Base-by-base conservation (phyloP, 345 rosid genomes). In the Gossypium ekmanianum region DNA sequence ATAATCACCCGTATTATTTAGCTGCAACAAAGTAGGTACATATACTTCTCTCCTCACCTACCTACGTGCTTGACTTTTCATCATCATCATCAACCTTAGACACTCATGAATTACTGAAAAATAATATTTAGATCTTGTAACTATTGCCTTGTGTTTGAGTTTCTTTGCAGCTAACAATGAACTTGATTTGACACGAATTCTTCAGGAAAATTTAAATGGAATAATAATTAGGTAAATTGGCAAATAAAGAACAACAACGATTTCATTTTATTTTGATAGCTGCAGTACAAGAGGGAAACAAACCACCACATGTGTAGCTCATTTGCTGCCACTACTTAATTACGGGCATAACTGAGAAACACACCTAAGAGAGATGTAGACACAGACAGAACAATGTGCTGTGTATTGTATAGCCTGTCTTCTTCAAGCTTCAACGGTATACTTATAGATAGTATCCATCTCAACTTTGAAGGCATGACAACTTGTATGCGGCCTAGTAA, bases 221-320 rank as follows among this genome's bases (percentile, higher is more conserved):
- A 34, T 8, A 44, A 57, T 22, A 22, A 20, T 57, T 1, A 10
- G 61, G 27, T 57, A 57, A 10, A 20, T 20, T 57, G 61, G 27
- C 16, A 45, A 22, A 67, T 3, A 11, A 20, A 22, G 44, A 66
- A 20, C 64, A 14, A 62, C 72, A 8, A 48, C 2, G 43, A 68
- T 68, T 68, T 68, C 41, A 68, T 68, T 68, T 48, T 48, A 68
- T 68, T 67, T 24, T 48, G 7, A 48, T 48, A 24, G n/a, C n/a
- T 68, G 72, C 72, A 47, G 12, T 47, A 68, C 57, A 68, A 68
- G 8, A 47, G 7, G 18, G 56, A 48, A 68, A 68, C 41, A 51
- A 26, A 13, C 55, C 18, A 68, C 12, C 71, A 29, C 1, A 0
- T 20, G 17, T 44, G 34, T 4, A 68, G 7, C 56, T 68, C 20